Evolutionary conservation across 2,329 filamentous ascomycete genomes (phyloP).

Genomic region (Apiospora rasikravindrae): DNA sequence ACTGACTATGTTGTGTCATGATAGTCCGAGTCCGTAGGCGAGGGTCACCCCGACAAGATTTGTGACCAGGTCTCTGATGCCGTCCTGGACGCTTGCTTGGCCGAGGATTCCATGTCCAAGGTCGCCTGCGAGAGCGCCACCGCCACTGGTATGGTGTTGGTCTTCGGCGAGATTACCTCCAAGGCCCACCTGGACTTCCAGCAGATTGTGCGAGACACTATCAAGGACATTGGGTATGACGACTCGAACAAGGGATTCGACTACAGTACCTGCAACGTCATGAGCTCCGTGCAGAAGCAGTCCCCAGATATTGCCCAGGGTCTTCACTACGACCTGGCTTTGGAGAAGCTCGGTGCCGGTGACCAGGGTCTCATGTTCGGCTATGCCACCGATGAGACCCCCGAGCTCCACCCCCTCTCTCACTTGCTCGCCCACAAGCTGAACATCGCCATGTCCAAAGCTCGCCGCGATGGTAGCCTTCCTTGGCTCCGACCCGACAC

Average conservation of each 20-base stretch:
- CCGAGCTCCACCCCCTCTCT: slow-evolving; percentile 94
- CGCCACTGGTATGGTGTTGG: slow-evolving; percentile 99
- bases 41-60: slow-evolving; percentile 96
- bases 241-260: slow-evolving; percentile 97
- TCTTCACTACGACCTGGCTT: slow-evolving; percentile 96
- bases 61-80: slow-evolving; percentile 98
- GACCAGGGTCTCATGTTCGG: slow-evolving; percentile 99
- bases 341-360: slow-evolving; percentile 97
- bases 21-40: slow-evolving; percentile 84
- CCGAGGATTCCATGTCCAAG: slow-evolving; percentile 96
- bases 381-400: slow-evolving; percentile 99
- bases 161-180: slow-evolving; percentile 98
- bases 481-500: slow-evolving; percentile 98
- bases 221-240: slow-evolving; percentile 99
- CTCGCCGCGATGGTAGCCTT: slow-evolving; percentile 84
- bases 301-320: slow-evolving; percentile 98
- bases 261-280: slow-evolving; percentile 99
- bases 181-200: slow-evolving; percentile 97
- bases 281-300: slow-evolving; percentile 99
- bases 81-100: slow-evolving; percentile 96
- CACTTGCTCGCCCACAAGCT: slow-evolving; percentile 95
- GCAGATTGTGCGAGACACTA: slow-evolving; percentile 89
- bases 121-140: slow-evolving; percentile 98
- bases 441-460: slow-evolving; percentile 90
- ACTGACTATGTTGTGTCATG: slow-evolving; percentile 28